Conservation (phyloP, 1,284 basidiomycete genomes). For the Golubevia sp. region DNA sequence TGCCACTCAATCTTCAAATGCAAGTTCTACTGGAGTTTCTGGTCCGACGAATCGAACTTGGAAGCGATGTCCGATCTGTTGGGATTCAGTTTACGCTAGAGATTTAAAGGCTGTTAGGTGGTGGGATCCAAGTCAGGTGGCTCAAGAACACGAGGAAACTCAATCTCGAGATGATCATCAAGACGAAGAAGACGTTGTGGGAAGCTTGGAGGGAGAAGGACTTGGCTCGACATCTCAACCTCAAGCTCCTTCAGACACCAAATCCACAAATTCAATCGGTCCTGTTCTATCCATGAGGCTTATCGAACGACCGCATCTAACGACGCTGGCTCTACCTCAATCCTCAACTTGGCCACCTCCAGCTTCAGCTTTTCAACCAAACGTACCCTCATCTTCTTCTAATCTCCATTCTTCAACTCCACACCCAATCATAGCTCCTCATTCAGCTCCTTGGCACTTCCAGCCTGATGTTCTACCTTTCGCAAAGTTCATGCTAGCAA, state of each 20-base stretch:
- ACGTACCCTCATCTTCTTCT: neutral
- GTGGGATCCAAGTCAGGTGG: conserved; percentile 57
- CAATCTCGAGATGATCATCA: neutral
- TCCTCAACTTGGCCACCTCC: conserved; percentile 80
- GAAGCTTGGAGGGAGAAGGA: neutral
- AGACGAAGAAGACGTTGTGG: neutral
- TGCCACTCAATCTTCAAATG: neutral
- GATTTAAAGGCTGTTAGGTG: conserved; percentile 87
- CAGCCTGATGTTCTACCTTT: conserved; percentile 87
- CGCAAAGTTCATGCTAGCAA: conserved; percentile 94
- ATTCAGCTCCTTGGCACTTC: conserved; percentile 92
- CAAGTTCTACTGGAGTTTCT: neutral
- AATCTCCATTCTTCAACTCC: neutral
- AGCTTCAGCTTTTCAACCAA: conserved; percentile 3
- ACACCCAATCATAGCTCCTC: conserved; percentile 74
- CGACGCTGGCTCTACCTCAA: conserved; percentile 90
- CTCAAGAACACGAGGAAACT: conserved; percentile 20
- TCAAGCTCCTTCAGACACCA: conserved; percentile 40
- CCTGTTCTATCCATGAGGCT: conserved; percentile 77
- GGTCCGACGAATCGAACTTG: conserved; percentile 19
- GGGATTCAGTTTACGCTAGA: conserved; percentile 85
- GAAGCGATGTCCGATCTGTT: conserved; percentile 83
- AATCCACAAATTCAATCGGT: conserved; percentile 63
- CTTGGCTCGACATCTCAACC: conserved; percentile 1
- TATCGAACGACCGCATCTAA: conserved; percentile 89